Conservation (phyloP, 768 basidiomycete species). For the Pisolithus microcarpus region DNA sequence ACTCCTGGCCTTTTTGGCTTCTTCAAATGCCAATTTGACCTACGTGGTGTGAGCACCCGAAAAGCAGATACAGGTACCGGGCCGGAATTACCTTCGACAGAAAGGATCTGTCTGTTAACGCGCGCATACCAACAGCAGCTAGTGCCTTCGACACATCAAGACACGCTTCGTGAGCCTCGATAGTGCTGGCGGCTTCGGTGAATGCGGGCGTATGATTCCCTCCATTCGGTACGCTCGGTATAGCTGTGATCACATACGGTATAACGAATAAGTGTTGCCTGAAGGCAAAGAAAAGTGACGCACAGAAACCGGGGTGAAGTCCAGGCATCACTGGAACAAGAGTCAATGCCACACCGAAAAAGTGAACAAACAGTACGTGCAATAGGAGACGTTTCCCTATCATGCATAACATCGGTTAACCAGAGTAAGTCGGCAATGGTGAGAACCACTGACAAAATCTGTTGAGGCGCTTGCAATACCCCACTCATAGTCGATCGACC, state of each 20-base stretch:
- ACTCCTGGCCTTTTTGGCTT: conserved; percentile 28
- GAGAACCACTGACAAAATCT: conserved; percentile 56
- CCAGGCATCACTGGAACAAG: conserved; percentile 45
- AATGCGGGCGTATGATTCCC: conserved; percentile 77
- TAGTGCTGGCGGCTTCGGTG: conserved; percentile 52
- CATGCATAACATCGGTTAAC: not conserved
- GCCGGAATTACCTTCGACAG: conserved; percentile 41
- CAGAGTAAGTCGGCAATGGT: not conserved
- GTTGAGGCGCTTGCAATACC: conserved; percentile 70
- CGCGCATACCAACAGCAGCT: conserved; percentile 61
- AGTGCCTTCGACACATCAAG: conserved; percentile 64
- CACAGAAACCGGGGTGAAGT: conserved; percentile 62
- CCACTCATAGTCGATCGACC: conserved; percentile 55
- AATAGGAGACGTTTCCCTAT: conserved; percentile 58
- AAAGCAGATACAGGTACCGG: not conserved
- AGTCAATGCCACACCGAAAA: not conserved
- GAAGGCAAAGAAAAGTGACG: conserved; percentile 1
- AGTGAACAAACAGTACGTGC: conserved; percentile 27
- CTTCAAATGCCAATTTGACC: conserved; percentile 45
- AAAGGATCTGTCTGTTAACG: conserved; percentile 62
- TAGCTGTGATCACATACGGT: conserved; percentile 38
- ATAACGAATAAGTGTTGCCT: not conserved
- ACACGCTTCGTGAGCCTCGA: conserved; percentile 57
- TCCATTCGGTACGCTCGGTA: conserved; percentile 63
- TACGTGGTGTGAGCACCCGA: conserved; percentile 13